A percentile compares a stretch with the other conserved stretches of the same genome.
phyloP scores from a whole-genome alignment of 1,139 yeast species.

The Geotrichum carabidarum region DNA sequence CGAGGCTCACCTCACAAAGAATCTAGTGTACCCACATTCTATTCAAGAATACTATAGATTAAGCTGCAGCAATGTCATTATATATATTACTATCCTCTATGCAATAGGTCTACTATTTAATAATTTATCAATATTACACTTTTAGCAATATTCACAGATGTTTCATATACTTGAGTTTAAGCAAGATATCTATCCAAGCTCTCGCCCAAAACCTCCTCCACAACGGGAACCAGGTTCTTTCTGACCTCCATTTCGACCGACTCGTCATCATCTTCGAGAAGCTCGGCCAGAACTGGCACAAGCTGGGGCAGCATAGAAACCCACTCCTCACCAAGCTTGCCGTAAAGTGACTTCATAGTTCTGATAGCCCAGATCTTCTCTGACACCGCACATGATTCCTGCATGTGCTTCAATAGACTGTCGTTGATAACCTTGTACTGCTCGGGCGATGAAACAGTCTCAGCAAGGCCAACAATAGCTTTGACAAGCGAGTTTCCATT shows the following conservation, averaged over 20 bases:
- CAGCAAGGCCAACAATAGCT: conserved; percentile 70
- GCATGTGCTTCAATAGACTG: conserved; percentile 52
- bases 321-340: conserved; percentile 95
- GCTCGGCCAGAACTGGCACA: conserved; percentile 92
- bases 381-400: conserved; percentile 39
- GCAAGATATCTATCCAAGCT: conserved; percentile 85
- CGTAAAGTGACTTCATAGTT: conserved; percentile 73
- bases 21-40: too few relatives aligned
- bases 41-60: too few relatives aligned
- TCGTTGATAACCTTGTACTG: conserved; percentile 67
- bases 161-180: conserved; percentile 33
- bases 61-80: too few relatives aligned
- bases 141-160: neutral
- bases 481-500: conserved; percentile 63
- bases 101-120: too few relatives aligned
- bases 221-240: conserved; percentile 83
- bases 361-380: conserved; percentile 83
- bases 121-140: neutral
- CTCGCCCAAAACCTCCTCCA: conserved; percentile 90
- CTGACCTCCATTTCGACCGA: conserved; percentile 87
- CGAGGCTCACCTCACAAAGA: too few relatives aligned
- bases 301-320: conserved; percentile 82
- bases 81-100: too few relatives aligned
- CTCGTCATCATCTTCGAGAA: conserved; percentile 93
- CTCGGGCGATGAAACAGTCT: conserved; percentile 67